Evolutionary conservation across 2,329 filamentous ascomycete species (phyloP), one percentile per base, ranked within the genome.

Genomic region (Talaromyces marneffei): DNA sequence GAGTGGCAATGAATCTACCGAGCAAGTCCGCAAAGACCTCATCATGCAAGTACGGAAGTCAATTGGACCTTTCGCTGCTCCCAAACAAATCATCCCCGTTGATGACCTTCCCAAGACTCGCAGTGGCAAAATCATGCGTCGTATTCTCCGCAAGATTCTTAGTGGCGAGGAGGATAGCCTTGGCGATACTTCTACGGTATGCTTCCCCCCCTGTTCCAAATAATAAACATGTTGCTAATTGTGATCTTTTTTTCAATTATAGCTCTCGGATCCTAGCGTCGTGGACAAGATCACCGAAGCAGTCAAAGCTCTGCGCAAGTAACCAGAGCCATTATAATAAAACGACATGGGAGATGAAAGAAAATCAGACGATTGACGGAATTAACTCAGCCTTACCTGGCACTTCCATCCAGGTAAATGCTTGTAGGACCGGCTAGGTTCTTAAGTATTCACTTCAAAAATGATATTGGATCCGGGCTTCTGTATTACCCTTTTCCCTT

Each of bases 91-190:
- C 65, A 94, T 87, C 74, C 85, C 96, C 59, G 90, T 99, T 48
- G 89, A 92, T 2, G 94, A 99, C 74, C 84, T 99, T 66, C 94
- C 94, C 70, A 97, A 99, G 87, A 99, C 94, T 39, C 85, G 94
- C 69, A 96, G 90, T 68, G 94, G 94, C 67, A 99, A 99, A 88
- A 99, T 99, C 72, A 99, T 99, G 94, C 86, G 94, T 65, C 87
- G 94, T 66, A 96, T 99, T 72, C 79, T 99, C 80, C 85, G 94
- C 70, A 99, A 99, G 90, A 96, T 99, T 72, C 79, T 99, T 68
- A 92, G 92, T 16, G 93, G 93, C 37, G 94, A 99, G 81, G 93
- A 97, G 78, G 94, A 99, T 75, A 92, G 96, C 78, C 82, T 99
- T 59, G 94, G 94, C 69, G 94, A 99, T 72, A 95, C 83, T 37